Evolutionary conservation across 2,329 filamentous ascomycete genomes (phyloP), one percentile per base, ranked within the genome.

Genomic region (Lasiodiplodia theobromae): DNA sequence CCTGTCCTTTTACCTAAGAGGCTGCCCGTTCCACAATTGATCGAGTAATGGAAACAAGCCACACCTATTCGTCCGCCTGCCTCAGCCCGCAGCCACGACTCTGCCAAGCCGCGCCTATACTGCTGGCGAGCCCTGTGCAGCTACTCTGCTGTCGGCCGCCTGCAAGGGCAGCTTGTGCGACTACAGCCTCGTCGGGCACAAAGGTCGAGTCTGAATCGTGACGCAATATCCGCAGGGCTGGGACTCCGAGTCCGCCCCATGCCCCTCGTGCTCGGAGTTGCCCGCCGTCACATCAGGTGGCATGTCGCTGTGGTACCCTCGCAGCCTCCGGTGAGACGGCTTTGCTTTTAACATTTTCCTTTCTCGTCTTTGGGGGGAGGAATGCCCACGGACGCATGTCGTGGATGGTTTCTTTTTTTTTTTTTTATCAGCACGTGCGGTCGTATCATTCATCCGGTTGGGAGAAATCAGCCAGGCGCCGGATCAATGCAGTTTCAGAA

Each of bases 41-140:
- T 68, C 67, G 67, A 68, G 67, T 68, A 68, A 68, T 68, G 58
- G 67, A 68, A 68, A 68, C 67, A 64, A 47, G 53, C 65, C 53
- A 67, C 54, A 56, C 53, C 38, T 52, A 67, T 67, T 67, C 40
- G 54, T 56, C 65, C 54, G 49, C 12, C 31, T 14, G 16, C 65
- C 44, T 67, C 54, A 49, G 44, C 31, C 40, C 23, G 21, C 54
- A 16, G 6, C 25, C 38, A 14, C 44, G 58, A 51, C 58, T 28
- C 44, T n/a, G 25, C 44, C 44, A 44, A 51, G 58, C 58, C 40
- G 40, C 58, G 31, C 23, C 23, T 28, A 28, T 25, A 23, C 4
- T 40, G 37, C 40, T 49, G 60, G 18, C 16, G 31, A 14, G 18
- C 7, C 18, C 34, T n/a, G 4, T 34, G 38, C 57, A 49, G 25